Percentiles rank a stretch among this genome's conserved stretches.
Conservation (phyloP, 2,329 filamentous ascomycete species). For the Trichoderma atrobrunneum region DNA sequence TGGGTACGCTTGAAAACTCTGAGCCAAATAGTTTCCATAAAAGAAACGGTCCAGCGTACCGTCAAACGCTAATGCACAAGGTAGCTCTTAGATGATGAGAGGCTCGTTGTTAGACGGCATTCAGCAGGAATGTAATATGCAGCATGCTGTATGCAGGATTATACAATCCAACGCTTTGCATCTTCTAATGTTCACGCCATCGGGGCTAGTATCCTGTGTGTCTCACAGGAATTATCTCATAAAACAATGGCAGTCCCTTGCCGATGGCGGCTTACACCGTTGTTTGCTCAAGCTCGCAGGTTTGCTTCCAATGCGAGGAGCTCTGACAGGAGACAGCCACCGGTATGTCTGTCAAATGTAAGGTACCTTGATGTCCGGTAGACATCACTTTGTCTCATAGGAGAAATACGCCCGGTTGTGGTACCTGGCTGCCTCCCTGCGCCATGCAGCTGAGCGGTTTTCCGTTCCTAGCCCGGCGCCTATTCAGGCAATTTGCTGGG, state of each 20-base stretch:
- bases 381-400: neutral
- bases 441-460: conserved; percentile 14
- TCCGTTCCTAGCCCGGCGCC: neutral
- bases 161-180: neutral
- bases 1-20: neutral
- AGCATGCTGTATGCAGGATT: neutral
- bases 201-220: neutral
- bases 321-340: neutral
- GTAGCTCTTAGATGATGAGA: neutral
- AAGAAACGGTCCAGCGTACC: neutral
- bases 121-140: neutral
- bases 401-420: neutral
- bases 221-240: neutral
- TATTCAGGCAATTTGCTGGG: neutral
- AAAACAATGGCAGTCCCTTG: neutral
- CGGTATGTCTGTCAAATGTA: neutral
- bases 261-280: neutral
- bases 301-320: neutral
- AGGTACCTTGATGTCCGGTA: too few species aligned
- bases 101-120: neutral
- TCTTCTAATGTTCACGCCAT: neutral
- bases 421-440: conserved; percentile 5
- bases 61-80: neutral
- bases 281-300: neutral
- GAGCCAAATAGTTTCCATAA: neutral